Percentiles rank a stretch among this genome's conserved stretches.
Evolutionary conservation across 257 asterid genomes (phyloP).

Genomic region (Linaria vulgaris): DNA sequence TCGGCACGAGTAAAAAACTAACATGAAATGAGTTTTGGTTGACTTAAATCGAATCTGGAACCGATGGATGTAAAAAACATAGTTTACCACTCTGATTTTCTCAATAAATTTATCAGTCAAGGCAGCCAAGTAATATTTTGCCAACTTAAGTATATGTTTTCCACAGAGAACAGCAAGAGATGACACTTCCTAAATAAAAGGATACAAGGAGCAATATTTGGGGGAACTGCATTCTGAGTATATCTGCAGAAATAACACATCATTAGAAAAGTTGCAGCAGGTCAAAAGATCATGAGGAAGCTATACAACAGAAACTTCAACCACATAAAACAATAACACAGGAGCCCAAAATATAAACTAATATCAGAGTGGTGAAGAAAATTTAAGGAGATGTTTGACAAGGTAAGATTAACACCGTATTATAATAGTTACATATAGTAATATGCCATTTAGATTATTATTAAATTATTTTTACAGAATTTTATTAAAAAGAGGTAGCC

Average conservation of each 20-base stretch:
- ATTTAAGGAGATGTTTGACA: too few species aligned
- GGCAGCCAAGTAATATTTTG: not conserved
- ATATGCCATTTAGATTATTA: too few species aligned
- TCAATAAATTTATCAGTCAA: too few species aligned
- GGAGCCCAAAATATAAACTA: slow-evolving; percentile 6
- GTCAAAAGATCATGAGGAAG: slow-evolving; percentile 19
- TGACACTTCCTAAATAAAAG: slow-evolving; percentile 29
- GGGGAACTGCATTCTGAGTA: slow-evolving; percentile 74
- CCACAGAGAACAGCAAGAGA: slow-evolving; percentile 7
- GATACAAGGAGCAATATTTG: slow-evolving; percentile 92
- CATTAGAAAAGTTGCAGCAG: slow-evolving; percentile 20
- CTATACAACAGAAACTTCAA: slow-evolving; percentile 10
- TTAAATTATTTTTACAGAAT: too few species aligned
- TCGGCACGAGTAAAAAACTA: too few species aligned
- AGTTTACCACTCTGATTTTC: too few species aligned
- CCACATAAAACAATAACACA: slow-evolving; percentile 11
- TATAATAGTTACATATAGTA: too few species aligned
- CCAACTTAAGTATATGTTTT: not conserved
- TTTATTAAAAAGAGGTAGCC: too few species aligned
- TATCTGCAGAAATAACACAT: slow-evolving; percentile 58
- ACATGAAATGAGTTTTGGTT: too few species aligned
- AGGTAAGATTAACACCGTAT: too few species aligned
- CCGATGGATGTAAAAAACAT: too few species aligned
- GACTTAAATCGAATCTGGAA: too few species aligned
- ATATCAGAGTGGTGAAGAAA: slow-evolving; percentile 15